A percentile compares a stretch with the other conserved stretches of the same genome.
Evolutionary conservation across 495 filamentous ascomycete genomes (phyloP).

Genomic region (Zalerion maritima): DNA sequence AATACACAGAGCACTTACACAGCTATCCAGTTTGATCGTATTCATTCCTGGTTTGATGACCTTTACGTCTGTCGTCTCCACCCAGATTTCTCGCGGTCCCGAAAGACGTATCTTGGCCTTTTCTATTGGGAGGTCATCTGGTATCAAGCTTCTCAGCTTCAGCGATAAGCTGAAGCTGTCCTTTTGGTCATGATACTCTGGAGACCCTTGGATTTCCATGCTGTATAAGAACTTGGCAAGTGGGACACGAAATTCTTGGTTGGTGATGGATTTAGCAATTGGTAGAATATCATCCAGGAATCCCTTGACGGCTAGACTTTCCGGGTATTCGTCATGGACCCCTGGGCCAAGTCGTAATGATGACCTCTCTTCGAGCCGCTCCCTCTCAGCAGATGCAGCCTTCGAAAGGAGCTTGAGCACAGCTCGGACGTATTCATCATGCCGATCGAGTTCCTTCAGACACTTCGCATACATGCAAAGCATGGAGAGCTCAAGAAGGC

Average conservation of each 20-base stretch:
- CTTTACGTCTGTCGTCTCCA: slow-evolving; percentile 32
- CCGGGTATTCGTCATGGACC: slow-evolving; percentile 31
- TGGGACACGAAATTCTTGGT: slow-evolving; percentile 50
- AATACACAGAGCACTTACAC: slow-evolving; percentile 20
- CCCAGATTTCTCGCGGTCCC: slow-evolving; percentile 47
- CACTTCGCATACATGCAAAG: slow-evolving; percentile 75
- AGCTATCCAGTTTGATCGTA: slow-evolving; percentile 33
- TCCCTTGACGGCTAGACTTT: slow-evolving; percentile 37
- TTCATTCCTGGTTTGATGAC: slow-evolving; percentile 40
- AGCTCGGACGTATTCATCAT: slow-evolving; percentile 67
- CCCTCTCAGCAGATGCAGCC: slow-evolving; percentile 42
- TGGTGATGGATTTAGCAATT: slow-evolving; percentile 45
- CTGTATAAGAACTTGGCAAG: slow-evolving; percentile 60
- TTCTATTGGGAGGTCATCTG: slow-evolving; percentile 52
- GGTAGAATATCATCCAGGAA: slow-evolving; percentile 52
- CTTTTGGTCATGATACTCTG: slow-evolving; percentile 51
- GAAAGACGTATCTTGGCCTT: slow-evolving; percentile 51
- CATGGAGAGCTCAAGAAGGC: slow-evolving; percentile 62
- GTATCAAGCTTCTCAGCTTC: slow-evolving; percentile 55
- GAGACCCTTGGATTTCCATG: slow-evolving; percentile 51
- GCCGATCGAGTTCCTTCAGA: slow-evolving; percentile 57
- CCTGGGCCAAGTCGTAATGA: slow-evolving; percentile 12
- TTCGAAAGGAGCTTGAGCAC: slow-evolving; percentile 64
- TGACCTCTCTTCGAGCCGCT: slow-evolving; percentile 26
- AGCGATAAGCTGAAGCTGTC: slow-evolving; percentile 70